Evolutionary conservation across 139 green algal genomes (phyloP), one percentile per base, ranked within the genome.

Genomic region (Chlamydomonas schloesseri): DNA sequence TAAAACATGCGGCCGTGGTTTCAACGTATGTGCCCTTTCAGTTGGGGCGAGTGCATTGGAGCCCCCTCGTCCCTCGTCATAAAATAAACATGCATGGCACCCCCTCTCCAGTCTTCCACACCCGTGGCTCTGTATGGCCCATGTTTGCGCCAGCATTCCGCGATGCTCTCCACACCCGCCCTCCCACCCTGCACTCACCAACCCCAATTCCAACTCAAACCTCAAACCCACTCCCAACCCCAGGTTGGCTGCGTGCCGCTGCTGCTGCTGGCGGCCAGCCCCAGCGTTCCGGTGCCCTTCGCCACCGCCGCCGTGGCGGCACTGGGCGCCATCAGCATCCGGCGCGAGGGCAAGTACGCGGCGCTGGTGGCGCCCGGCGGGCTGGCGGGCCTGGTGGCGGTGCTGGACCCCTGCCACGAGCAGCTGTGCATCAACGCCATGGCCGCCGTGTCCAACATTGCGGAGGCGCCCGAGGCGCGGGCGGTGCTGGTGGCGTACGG

Each of bases 281-380:
- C 58, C 15, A 17, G 21, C 8, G 42, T 42, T n/a, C 24, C 75
- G 6, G 73, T 93, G 17, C 18, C 23, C 20, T 67, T 90, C 31
- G 78, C 84, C 26, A 82, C 60, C 15, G 73, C 92, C 5, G 90
- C 90, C 26, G 88, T 90, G 26, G 77, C 58, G 17, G 92, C 92
- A 0, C 85, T 95, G 21, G 86, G 88, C 75, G 87, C 73, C 47
- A 87, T 93, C 62, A 92, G 85, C 6, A 73, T 94, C 69, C 82
- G 84, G 10, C 80, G 73, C 17, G 86, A 94, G 37, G 90, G 90
- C 68, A 93, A 94, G 72, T 88, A 91, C 65, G 92, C 92, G 26
- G 53, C 91, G 33, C 53, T 92, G 21, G 84, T 5, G 60, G 6
- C 71, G 23, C 31, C 60, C 53, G 37, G 37, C 28, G 85, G 81